phyloP scores from a whole-genome alignment of 352 stramenopile species.

The Phytophthora melonis region DNA sequence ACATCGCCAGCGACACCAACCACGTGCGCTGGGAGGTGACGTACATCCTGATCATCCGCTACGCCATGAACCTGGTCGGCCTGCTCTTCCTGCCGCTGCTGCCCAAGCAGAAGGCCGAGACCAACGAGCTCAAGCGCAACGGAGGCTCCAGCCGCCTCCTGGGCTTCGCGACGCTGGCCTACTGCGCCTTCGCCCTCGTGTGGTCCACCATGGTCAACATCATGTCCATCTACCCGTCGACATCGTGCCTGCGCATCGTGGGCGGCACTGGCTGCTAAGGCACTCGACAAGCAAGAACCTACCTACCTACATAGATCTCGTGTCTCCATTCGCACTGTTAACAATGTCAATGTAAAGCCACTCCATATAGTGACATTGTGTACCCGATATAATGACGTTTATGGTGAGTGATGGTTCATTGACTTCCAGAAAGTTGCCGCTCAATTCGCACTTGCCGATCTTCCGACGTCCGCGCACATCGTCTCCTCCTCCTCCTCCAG shows the following conservation, averaged over 20 bases:
- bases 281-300: background rate
- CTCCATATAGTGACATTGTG: background rate
- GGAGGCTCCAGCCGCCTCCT: constrained; percentile 51
- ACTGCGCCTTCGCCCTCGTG: constrained; percentile 44
- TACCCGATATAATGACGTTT: too few relatives aligned
- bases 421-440: background rate
- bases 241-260: constrained; percentile 39
- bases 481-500: background rate
- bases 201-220: constrained; percentile 47
- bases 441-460: constrained; percentile 22
- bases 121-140: constrained; percentile 46
- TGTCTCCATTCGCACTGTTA: constrained; percentile 6
- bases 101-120: constrained; percentile 59
- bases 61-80: constrained; percentile 42
- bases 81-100: constrained; percentile 53
- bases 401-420: too few relatives aligned
- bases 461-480: constrained; percentile 10
- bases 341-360: constrained; percentile 5
- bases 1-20: constrained; percentile 51
- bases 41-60: constrained; percentile 52
- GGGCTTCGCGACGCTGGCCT: constrained; percentile 44
- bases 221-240: constrained; percentile 43
- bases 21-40: constrained; percentile 52
- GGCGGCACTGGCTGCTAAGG: constrained; percentile 43
- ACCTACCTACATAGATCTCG: background rate